Percentiles rank a stretch among this genome's conserved stretches.
These are phyloP conservation scores for Trametes maxima DNA, from an alignment of 768 basidiomycete species.

Conservation along the genomic window DNA sequence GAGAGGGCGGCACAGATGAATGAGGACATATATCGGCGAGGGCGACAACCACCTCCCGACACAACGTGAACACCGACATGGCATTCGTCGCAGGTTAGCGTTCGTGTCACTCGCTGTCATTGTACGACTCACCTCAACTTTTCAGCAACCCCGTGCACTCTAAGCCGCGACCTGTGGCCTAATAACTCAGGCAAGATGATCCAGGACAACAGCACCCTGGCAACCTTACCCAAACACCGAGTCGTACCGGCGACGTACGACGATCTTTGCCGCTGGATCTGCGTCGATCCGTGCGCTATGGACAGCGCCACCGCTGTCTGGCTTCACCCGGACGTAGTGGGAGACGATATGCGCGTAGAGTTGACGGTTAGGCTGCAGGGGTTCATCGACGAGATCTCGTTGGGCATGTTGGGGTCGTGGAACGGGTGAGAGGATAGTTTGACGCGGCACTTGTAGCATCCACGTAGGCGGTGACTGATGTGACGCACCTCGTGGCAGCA, in stretches of 20 bases:
- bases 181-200: neutral
- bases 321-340: neutral
- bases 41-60: too few relatives aligned
- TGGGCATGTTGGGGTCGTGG: neutral
- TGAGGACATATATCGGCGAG: too few relatives aligned
- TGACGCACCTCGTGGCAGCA: neutral
- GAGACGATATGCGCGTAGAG: neutral
- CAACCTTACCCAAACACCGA: neutral
- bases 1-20: too few relatives aligned
- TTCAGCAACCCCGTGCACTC: too few relatives aligned
- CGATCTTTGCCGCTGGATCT: neutral
- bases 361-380: neutral
- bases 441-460: too few relatives aligned
- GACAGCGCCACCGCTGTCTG: neutral
- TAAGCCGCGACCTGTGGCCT: neutral
- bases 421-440: neutral
- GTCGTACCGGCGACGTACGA: neutral
- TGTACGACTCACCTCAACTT: too few relatives aligned
- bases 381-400: neutral
- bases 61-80: too few relatives aligned
- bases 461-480: neutral
- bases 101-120: too few relatives aligned
- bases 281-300: neutral
- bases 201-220: neutral
- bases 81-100: too few relatives aligned